phyloP scores from a whole-genome alignment of 441 rosid species.

The Jatropha podagrica region DNA sequence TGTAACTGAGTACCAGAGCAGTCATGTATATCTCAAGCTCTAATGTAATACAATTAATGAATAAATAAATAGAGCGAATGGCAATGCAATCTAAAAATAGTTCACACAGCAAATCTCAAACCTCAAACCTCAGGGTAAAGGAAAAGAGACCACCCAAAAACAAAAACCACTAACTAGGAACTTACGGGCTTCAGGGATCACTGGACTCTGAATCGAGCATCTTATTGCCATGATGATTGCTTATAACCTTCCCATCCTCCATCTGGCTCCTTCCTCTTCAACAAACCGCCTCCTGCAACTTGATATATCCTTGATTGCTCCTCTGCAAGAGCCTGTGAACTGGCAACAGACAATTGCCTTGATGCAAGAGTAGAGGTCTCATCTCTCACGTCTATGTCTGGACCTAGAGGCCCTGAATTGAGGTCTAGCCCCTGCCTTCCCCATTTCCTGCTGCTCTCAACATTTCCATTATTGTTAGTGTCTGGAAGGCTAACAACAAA shows the following conservation, averaged over 20 bases:
- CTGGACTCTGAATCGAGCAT: conserved; percentile 25
- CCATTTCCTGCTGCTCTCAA: conserved; percentile 40
- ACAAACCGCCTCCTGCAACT: conserved; percentile 24
- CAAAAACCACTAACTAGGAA: conserved; percentile 12
- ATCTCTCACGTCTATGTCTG: conserved; percentile 38
- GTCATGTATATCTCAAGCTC: not conserved
- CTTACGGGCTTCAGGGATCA: conserved; percentile 50
- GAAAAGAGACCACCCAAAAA: not conserved
- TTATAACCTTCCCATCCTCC: conserved; percentile 47
- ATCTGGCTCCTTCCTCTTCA: conserved; percentile 53
- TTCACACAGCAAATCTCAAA: too few relatives aligned
- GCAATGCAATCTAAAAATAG: not conserved
- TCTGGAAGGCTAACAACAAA: conserved; percentile 34
- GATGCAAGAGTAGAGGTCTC: conserved; percentile 26
- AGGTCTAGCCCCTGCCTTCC: conserved; percentile 43
- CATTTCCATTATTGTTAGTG: conserved; percentile 14
- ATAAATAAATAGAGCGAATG: not conserved
- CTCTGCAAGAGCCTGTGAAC: conserved; percentile 31
- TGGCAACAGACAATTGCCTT: conserved; percentile 35
- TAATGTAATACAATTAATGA: not conserved
- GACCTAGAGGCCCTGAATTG: conserved; percentile 45
- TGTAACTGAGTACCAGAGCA: not conserved
- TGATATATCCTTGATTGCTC: conserved; percentile 42
- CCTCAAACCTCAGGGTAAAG: not conserved
- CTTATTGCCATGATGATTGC: conserved; percentile 43